Percentiles rank a stretch among this genome's conserved stretches.
Conservation (phyloP, 306 rosid genomes). For the Notholithocarpus densiflorus region DNA sequence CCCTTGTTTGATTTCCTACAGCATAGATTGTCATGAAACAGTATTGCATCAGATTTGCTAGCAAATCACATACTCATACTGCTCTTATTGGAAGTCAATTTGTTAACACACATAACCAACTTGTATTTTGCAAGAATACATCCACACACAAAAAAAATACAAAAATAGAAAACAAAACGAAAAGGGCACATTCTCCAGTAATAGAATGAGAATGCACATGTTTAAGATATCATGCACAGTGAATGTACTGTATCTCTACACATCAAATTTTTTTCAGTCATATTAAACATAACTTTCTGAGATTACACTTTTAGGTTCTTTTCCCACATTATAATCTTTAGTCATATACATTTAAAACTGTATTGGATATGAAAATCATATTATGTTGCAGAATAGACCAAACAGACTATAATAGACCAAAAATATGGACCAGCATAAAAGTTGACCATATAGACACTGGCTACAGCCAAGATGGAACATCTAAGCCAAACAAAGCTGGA, state of each 20-base stretch:
- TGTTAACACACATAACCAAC: neutral
- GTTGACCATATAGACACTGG: neutral
- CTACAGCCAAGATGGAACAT: neutral
- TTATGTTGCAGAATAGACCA: neutral
- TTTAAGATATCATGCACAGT: constrained; percentile 12
- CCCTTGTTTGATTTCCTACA: constrained; percentile 81
- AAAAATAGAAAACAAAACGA: neutral
- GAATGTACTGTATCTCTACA: neutral
- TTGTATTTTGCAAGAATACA: constrained; percentile 1
- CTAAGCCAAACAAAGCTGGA: neutral
- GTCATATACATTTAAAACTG: neutral
- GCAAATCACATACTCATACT: neutral
- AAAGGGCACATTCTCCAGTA: neutral
- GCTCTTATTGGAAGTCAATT: neutral
- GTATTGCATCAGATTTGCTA: constrained; percentile 5
- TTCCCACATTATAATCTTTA: neutral
- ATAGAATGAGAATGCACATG: constrained; percentile 1
- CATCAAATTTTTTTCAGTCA: neutral
- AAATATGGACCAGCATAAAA: constrained; percentile 8
- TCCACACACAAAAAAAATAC: neutral
- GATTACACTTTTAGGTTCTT: neutral
- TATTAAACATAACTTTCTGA: neutral
- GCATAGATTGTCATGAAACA: constrained; percentile 13
- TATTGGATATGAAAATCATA: neutral
- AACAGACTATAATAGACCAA: neutral